A percentile compares a stretch with the other conserved stretches of the same genome.
These are phyloP conservation scores for Cicer cuneatum DNA, from an alignment of 306 rosid genomes.

Conservation along the genomic window DNA sequence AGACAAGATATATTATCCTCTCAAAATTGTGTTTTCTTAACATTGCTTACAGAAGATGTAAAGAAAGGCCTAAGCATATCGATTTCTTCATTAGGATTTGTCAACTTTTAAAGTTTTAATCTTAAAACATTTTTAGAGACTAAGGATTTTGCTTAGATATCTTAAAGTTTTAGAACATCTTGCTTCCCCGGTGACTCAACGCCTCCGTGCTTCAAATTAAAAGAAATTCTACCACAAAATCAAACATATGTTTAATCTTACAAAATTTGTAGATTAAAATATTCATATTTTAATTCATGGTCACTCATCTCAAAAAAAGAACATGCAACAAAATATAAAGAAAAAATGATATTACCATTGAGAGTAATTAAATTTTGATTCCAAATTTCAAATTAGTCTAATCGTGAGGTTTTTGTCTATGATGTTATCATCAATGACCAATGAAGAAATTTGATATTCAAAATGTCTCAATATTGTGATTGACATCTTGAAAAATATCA, in stretches of 20 bases:
- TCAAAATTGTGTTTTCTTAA: not conserved
- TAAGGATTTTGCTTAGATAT: too few species aligned
- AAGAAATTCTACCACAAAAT: too few species aligned
- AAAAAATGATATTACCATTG: too few species aligned
- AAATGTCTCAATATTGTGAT: not conserved
- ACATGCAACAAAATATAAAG: too few species aligned
- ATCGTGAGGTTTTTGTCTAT: not conserved
- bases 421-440: not conserved
- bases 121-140: not conserved
- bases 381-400: not conserved
- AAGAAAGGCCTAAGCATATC: not conserved
- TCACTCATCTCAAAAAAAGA: too few species aligned
- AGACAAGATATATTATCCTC: not conserved
- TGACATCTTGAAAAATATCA: not conserved
- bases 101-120: not conserved
- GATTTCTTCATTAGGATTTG: not conserved
- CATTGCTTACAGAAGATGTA: not conserved
- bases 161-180: too few species aligned
- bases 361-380: not conserved
- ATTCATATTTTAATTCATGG: too few species aligned
- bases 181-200: too few species aligned
- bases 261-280: too few species aligned
- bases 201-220: too few species aligned
- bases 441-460: conserved; percentile 3
- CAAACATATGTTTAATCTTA: too few species aligned